Percentiles rank a stretch among this genome's conserved stretches.
Conservation (phyloP, 1,139 yeast species). For the Taphrina sp. region DNA sequence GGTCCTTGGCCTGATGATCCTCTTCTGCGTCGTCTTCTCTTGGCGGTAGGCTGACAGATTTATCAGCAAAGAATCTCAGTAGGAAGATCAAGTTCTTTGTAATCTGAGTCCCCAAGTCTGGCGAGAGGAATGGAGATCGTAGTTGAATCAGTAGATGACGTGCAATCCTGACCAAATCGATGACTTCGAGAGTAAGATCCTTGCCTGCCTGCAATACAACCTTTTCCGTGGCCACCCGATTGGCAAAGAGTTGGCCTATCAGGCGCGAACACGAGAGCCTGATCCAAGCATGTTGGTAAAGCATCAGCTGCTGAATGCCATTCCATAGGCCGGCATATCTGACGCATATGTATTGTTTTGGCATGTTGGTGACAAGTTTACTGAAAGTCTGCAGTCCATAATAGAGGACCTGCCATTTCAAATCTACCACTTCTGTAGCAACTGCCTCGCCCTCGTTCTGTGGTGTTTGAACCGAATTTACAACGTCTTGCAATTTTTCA, state of each 20-base stretch:
- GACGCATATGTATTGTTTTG: constrained; percentile 46
- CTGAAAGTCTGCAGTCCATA: constrained; percentile 58
- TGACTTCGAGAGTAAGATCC: constrained; percentile 43
- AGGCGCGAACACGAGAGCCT: constrained; percentile 68
- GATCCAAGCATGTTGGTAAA: constrained; percentile 93
- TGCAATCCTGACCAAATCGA: constrained; percentile 59
- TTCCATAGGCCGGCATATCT: constrained; percentile 40
- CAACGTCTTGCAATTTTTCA: constrained; percentile 10
- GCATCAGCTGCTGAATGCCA: constrained; percentile 53
- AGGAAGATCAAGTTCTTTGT: constrained; percentile 67
- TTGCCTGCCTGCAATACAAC: constrained; percentile 34
- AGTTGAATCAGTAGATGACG: constrained; percentile 71
- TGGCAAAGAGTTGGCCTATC: constrained; percentile 53
- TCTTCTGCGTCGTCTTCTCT: constrained; percentile 40
- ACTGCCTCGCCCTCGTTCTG: constrained; percentile 31
- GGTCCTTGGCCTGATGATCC: constrained; percentile 40
- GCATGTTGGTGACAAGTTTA: constrained; percentile 41
- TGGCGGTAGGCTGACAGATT: constrained; percentile 46
- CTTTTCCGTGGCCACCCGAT: constrained; percentile 44
- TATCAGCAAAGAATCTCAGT: constrained; percentile 61
- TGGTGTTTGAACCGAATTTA: constrained; percentile 22
- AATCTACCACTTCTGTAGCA: constrained; percentile 42
- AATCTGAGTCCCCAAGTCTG: constrained; percentile 62
- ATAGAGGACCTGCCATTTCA: constrained; percentile 77
- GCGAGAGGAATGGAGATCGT: constrained; percentile 71